These are phyloP conservation scores for Cytospora piceicola DNA, from an alignment of 2,329 filamentous ascomycete genomes.

Conservation along the genomic window DNA sequence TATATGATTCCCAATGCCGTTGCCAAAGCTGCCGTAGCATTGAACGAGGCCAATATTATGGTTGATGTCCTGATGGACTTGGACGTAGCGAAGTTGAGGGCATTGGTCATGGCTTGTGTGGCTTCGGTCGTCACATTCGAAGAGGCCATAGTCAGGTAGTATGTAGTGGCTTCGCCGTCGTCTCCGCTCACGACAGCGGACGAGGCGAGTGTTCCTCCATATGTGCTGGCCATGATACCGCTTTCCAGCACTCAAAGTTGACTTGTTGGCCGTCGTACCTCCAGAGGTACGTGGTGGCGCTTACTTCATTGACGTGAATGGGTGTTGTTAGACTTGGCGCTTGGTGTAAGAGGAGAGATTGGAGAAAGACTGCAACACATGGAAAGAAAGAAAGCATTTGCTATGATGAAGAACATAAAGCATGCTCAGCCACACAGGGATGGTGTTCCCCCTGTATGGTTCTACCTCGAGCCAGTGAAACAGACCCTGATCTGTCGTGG, in stretches of 20 bases:
- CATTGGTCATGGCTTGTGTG: slow-evolving; percentile 49
- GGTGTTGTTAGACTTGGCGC: slow-evolving; percentile 20
- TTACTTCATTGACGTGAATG: slow-evolving; percentile 29
- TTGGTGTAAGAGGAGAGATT: slow-evolving; percentile 21
- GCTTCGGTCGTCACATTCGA: slow-evolving; percentile 46
- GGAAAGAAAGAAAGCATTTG: slow-evolving; percentile 41
- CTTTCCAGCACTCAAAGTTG: slow-evolving; percentile 21
- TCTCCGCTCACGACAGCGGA: slow-evolving; percentile 14
- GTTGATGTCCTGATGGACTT: slow-evolving; percentile 65
- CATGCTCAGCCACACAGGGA: slow-evolving; percentile 29
- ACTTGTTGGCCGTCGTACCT: slow-evolving; percentile 30
- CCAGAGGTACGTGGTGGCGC: slow-evolving; percentile 38
- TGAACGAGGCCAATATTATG: slow-evolving; percentile 64
- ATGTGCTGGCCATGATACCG: slow-evolving; percentile 18
- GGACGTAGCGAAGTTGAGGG: slow-evolving; percentile 56
- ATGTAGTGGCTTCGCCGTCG: slow-evolving; percentile 28
- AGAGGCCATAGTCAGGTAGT: slow-evolving; percentile 31
- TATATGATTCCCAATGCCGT: slow-evolving; percentile 61
- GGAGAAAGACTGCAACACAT: slow-evolving; percentile 34
- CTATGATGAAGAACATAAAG: slow-evolving; percentile 36
- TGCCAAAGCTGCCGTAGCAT: slow-evolving; percentile 60
- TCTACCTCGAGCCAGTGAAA: slow-evolving; percentile 50
- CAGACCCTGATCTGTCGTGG: slow-evolving; percentile 46
- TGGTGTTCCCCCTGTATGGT: slow-evolving; percentile 36
- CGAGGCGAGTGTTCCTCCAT: slow-evolving; percentile 15